These are phyloP conservation scores for Panaeolus papilionaceus DNA, from an alignment of 768 basidiomycete species.

Conservation along the genomic window DNA sequence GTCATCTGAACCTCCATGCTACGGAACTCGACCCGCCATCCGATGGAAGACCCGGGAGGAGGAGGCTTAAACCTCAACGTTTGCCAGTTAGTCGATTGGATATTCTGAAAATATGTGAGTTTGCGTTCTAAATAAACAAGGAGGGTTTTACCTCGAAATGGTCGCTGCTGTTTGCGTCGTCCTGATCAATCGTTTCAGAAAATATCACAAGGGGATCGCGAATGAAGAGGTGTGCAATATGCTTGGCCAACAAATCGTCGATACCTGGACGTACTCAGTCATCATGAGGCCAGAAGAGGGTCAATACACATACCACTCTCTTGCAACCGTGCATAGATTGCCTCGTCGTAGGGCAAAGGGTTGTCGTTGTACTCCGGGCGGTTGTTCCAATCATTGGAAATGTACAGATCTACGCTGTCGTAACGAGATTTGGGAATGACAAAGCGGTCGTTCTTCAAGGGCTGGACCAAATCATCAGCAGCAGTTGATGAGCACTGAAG, in stretches of 20 bases:
- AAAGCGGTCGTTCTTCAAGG: slow-evolving; percentile 74
- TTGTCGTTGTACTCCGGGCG: slow-evolving; percentile 95
- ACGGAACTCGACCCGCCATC: slow-evolving; percentile 98
- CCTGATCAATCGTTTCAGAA: slow-evolving; percentile 91
- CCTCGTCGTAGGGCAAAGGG: slow-evolving; percentile 76
- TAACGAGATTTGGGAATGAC: slow-evolving; percentile 96
- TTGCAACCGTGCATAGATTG: slow-evolving; percentile 73
- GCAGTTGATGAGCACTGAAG: not conserved
- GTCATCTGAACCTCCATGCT: slow-evolving; percentile 99
- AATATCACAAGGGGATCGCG: slow-evolving; percentile 97
- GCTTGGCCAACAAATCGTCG: slow-evolving; percentile 86
- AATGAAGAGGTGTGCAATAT: slow-evolving; percentile 95
- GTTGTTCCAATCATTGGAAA: slow-evolving; percentile 87
- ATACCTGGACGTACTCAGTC: slow-evolving; percentile 58
- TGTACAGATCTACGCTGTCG: slow-evolving; percentile 93
- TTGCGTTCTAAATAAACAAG: slow-evolving; percentile 5
- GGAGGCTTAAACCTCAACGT: slow-evolving; percentile 98
- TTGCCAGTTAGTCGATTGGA: slow-evolving; percentile 99
- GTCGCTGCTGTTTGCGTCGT: slow-evolving; percentile 86
- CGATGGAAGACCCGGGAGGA: slow-evolving; percentile 89
- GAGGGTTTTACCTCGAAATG: slow-evolving; percentile 85
- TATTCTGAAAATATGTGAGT: slow-evolving; percentile 61
- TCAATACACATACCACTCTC: slow-evolving; percentile 67
- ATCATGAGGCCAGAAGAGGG: not conserved
- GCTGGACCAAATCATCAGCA: slow-evolving; percentile 49